Base-by-base conservation (phyloP, 1,284 basidiomycete genomes). In the Cryptococcus wingfieldii region DNA sequence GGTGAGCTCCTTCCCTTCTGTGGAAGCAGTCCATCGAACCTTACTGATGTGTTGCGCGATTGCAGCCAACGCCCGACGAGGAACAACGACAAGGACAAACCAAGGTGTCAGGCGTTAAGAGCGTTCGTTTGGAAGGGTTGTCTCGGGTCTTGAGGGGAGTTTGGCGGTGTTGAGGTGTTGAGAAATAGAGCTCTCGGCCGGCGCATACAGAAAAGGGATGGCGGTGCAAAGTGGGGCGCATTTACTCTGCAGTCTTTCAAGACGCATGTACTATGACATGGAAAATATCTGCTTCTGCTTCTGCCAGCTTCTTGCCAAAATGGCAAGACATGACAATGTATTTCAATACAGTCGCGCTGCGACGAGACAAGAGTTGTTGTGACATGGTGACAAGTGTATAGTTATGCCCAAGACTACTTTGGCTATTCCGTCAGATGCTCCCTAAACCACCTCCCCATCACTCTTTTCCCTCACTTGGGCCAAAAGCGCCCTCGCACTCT, bases 21-120 rank as follows among this genome's bases (percentile, higher is more conserved):
- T 23, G 31, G 23, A 23, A 23, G 27, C n/a, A 34, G 31, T 16
- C 9, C 34, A 50, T 23, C 1, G 23, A 23, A 3, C 23, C 23
- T 23, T 23, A 2, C 23, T 23, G 23, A 44, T 7, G 3, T 34
- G 50, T 64, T 65, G 54, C 62, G 54, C 23, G 19, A 38, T 44
- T 5, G 38, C 56, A 70, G 76, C 76, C 47, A 77, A 74, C 54
- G 72, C 74, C 8, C 63, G 76, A 58, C 67, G 76, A 52, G 76
- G 75, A 51, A 72, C 31, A 34, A 34, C 71, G 51, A 72, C 74
- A 27, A 64, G 71, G 64, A 71, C 69, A 44, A 68, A 68, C 59
- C 74, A 77, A 59, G 76, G 76, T 63, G 76, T 77, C 27, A 66
- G 76, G 56, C 76, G 76, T 61, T 77, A 69, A 47, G 38, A 14